phyloP scores from a whole-genome alignment of 2,329 filamentous ascomycete genomes.

The Lachnellula subtilissima region DNA sequence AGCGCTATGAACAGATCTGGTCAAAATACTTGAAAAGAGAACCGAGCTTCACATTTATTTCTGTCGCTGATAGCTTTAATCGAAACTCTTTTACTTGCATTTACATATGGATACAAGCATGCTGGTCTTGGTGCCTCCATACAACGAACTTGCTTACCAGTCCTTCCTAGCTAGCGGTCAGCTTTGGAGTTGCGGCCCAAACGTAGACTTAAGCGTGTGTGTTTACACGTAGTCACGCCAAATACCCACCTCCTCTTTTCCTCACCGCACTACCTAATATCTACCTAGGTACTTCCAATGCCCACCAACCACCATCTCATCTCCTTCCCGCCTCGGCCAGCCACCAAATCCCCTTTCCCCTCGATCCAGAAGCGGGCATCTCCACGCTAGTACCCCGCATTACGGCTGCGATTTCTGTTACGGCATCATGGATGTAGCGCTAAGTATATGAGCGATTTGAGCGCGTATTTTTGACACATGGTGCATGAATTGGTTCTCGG shows the following conservation, averaged over 20 bases:
- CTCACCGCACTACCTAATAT: background rate
- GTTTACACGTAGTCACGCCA: background rate
- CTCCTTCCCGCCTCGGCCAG: background rate
- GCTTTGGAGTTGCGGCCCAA: no score
- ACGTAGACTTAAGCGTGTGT: no score
- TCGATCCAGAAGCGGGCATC: background rate
- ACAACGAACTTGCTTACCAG: no score
- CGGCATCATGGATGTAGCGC: slow-evolving; percentile 6
- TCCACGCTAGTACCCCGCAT: background rate
- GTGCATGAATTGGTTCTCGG: background rate
- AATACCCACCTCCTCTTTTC: background rate
- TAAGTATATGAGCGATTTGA: background rate
- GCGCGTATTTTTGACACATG: background rate
- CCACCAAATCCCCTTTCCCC: background rate
- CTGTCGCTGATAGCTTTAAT: no score
- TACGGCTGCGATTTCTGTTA: slow-evolving; percentile 8
- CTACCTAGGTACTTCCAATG: background rate
- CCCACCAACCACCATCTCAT: background rate
- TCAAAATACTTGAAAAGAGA: no score
- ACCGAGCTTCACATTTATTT: no score
- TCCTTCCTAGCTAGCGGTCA: no score
- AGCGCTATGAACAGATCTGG: no score
- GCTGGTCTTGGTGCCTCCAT: no score
- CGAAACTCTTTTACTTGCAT: no score
- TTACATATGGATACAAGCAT: no score